Conservation (phyloP, 768 basidiomycete species). For the Phylloporus rhodoxanthus region DNA sequence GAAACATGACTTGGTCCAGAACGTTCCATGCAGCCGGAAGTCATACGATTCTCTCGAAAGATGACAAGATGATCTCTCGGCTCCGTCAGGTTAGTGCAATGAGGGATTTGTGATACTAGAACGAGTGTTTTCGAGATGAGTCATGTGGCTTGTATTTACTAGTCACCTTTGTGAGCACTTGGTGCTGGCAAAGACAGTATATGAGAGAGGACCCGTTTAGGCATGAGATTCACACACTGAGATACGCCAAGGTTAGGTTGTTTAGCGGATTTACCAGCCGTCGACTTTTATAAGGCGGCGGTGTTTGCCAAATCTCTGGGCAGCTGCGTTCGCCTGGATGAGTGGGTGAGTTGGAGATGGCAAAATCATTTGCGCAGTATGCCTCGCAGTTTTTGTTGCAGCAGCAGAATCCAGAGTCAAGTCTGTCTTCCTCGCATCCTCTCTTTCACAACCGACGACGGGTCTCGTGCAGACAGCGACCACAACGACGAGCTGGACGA, state of each 20-base stretch:
- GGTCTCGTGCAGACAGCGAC: constrained; percentile 44
- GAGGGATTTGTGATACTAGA: no score
- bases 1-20: no score
- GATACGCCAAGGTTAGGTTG: constrained; percentile 17
- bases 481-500: constrained; percentile 58
- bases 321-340: constrained; percentile 13
- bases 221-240: constrained; percentile 19
- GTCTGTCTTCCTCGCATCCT: constrained; percentile 63
- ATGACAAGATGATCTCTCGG: no score
- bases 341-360: constrained; percentile 33
- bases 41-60: no score
- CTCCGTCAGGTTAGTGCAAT: no score
- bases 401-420: constrained; percentile 44
- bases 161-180: no score
- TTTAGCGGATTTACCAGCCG: constrained; percentile 16
- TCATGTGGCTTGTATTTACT: no score
- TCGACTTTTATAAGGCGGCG: constrained; percentile 15
- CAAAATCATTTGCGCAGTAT: constrained; percentile 74
- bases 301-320: constrained; percentile 2
- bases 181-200: background rate
- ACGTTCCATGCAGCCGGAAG: no score
- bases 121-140: no score
- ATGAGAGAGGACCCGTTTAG: constrained; percentile 6
- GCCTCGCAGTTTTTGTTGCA: constrained; percentile 76
- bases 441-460: constrained; percentile 75